A percentile compares a stretch with the other conserved stretches of the same genome.
Evolutionary conservation across 768 basidiomycete genomes (phyloP).

Genomic region (Boletellus ananiceps): DNA sequence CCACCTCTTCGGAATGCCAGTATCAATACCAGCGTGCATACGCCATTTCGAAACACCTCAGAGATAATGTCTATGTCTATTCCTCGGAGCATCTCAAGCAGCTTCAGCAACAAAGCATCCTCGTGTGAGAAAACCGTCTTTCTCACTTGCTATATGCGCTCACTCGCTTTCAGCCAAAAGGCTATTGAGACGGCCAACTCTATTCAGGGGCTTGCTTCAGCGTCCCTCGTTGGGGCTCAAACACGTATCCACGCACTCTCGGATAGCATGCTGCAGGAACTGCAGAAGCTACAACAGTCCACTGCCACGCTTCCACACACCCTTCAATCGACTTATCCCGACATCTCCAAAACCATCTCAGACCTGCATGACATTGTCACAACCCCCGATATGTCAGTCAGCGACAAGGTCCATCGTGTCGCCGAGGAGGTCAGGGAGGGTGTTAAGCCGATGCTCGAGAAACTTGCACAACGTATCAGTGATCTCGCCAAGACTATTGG

Average conservation of each 20-base stretch:
- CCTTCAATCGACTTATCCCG: slow-evolving; percentile 54
- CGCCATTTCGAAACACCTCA: slow-evolving; percentile 58
- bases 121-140: slow-evolving; percentile 46
- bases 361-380: slow-evolving; percentile 53
- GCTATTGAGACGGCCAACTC: slow-evolving; percentile 64
- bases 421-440: slow-evolving; percentile 54
- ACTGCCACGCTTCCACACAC: slow-evolving; percentile 55
- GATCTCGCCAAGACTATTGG: slow-evolving; percentile 26
- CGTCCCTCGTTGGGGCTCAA: slow-evolving; percentile 52
- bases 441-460: slow-evolving; percentile 58
- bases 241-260: slow-evolving; percentile 55
- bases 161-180: slow-evolving; percentile 46
- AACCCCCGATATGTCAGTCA: slow-evolving; percentile 50
- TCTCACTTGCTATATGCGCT: slow-evolving; percentile 2
- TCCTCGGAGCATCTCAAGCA: slow-evolving; percentile 71
- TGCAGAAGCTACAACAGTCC: slow-evolving; percentile 61
- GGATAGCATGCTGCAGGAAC: slow-evolving; percentile 60
- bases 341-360: slow-evolving; percentile 47
- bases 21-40: slow-evolving; percentile 78
- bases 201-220: slow-evolving; percentile 56
- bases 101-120: slow-evolving; percentile 57
- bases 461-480: slow-evolving; percentile 38
- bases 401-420: slow-evolving; percentile 59
- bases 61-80: slow-evolving; percentile 58
- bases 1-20: slow-evolving; percentile 50